Evolutionary conservation across 2,329 filamentous ascomycete genomes (phyloP), one percentile per base, ranked within the genome.

Genomic region (Fusarium coicis): DNA sequence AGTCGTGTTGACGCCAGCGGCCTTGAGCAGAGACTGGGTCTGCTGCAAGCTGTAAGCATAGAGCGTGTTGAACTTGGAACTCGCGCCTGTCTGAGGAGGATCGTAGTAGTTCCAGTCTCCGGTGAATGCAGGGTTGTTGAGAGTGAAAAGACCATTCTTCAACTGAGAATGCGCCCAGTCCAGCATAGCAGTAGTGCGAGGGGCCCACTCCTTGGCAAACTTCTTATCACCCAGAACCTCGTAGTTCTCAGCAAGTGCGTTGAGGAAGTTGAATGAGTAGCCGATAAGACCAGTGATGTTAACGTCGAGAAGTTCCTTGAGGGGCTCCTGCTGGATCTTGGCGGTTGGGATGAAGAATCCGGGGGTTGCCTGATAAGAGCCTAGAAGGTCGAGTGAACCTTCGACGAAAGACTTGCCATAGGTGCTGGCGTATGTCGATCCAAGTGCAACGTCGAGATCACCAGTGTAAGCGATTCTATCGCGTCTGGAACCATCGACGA

Each of bases 61-160:
- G 1, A 65, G 18, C 0, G 63, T 16, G 10, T 65, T 65, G 28
- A 65, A 64, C 23, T 64, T 66, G 5, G 63, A 36, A 15, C 63
- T 64, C 0, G 59, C 63, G 0, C 59, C 63, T 3, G 21, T 66
- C 14, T 66, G 63, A 0, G 59, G 10, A 4, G 59, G 63, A 6
- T 66, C 59, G 16, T 66, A 66, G 4, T 64, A 66, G 4, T 64
- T 66, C 63, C 63, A 64, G 2, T 66, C 59, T 32, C 63, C 63
- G 0, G 63, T 23, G 2, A 66, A 36, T 0, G 40, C 18, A 18
- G 47, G 19, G 34, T 47, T 15, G 2, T 65, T 7, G 1, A 65
- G 18, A 0, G 63, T 64, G 6, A 65, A 64, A 2, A 65, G 19
- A 1, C 47, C 47, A 0, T 64, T 32, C 0, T 30, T 21, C 2